Evolutionary conservation across 2,329 filamentous ascomycete species (phyloP).

Genomic region (Exophiala sp.): DNA sequence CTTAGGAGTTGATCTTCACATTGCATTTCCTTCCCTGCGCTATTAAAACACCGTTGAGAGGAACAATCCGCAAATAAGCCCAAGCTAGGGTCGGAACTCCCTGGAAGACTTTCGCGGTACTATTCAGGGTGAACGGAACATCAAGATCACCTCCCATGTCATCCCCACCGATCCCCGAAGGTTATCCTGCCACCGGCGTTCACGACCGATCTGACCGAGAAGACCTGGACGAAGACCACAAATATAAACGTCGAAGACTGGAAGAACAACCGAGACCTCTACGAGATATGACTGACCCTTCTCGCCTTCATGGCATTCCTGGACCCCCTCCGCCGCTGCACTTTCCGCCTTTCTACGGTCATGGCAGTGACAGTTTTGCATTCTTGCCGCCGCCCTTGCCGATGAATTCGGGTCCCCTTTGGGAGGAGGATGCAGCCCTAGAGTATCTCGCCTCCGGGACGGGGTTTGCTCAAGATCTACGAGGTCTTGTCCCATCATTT

Average conservation of each 20-base stretch:
- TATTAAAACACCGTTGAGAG: background rate
- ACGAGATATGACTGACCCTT: constrained; percentile 12
- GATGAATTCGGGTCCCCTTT: constrained; percentile 3
- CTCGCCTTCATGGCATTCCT: constrained; percentile 1
- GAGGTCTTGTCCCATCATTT: constrained; percentile 6
- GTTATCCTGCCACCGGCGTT: constrained; percentile 12
- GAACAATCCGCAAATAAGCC: background rate
- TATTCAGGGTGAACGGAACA: constrained; percentile 10
- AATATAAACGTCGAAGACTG: constrained; percentile 21
- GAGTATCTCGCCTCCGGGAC: constrained; percentile 14
- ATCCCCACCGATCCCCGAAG: constrained; percentile 18
- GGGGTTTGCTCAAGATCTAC: constrained; percentile 18
- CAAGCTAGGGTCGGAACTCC: background rate
- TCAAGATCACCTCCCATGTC: constrained; percentile 9
- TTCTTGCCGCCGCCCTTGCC: background rate
- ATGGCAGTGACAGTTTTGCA: background rate
- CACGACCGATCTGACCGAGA: constrained; percentile 18
- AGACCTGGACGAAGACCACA: constrained; percentile 10
- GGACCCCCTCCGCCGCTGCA: background rate
- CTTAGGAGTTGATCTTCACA: background rate
- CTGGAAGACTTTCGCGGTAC: background rate
- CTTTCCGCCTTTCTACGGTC: background rate
- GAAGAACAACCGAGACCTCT: constrained; percentile 5
- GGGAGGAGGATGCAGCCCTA: constrained; percentile 17
- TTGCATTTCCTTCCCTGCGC: background rate